These are phyloP conservation scores for Candida berthetii DNA, from an alignment of 805 yeast species.

Conservation along the genomic window DNA sequence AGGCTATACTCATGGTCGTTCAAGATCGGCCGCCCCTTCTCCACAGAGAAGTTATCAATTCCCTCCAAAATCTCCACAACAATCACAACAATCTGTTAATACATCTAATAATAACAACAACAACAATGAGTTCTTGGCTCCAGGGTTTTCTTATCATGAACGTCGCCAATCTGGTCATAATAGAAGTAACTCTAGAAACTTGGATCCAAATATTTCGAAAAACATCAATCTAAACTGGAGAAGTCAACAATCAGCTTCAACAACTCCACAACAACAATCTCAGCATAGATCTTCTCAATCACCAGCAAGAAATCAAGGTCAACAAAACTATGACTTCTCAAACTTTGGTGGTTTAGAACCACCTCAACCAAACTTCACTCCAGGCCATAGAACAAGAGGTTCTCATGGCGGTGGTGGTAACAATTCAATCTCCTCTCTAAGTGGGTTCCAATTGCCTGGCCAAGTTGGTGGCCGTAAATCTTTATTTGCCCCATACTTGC, in stretches of 20 bases:
- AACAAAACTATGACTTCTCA: slow-evolving; percentile 10
- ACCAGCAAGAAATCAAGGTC: slow-evolving; percentile 25
- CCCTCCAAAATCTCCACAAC: slow-evolving; percentile 39
- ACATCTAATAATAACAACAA: slow-evolving; percentile 4
- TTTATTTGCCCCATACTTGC: slow-evolving; percentile 91
- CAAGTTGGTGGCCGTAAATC: slow-evolving; percentile 57
- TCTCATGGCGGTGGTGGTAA: slow-evolving; percentile 54
- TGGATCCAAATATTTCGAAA: slow-evolving; percentile 25
- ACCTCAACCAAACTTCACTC: slow-evolving; percentile 41
- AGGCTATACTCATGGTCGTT: slow-evolving; percentile 10
- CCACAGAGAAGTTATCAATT: slow-evolving; percentile 56
- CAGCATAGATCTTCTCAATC: slow-evolving; percentile 18
- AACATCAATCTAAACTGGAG: slow-evolving; percentile 63
- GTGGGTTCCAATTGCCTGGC: slow-evolving; percentile 17
- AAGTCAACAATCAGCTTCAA: slow-evolving; percentile 33
- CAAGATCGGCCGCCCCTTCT: slow-evolving; percentile 23
- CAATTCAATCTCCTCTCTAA: slow-evolving; percentile 38
- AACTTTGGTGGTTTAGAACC: slow-evolving; percentile 23
- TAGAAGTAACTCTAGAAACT: slow-evolving; percentile 31
- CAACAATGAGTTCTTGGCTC: slow-evolving; percentile 7
- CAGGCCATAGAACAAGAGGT: slow-evolving; percentile 74
- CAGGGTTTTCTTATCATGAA: slow-evolving; percentile 20
- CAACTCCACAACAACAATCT: slow-evolving; percentile 29
- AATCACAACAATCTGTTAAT: slow-evolving; percentile 21
- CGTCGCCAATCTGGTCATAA: slow-evolving; percentile 35